Conservation (phyloP, 768 basidiomycete genomes). For the Goffeauzyma gilvescens region DNA sequence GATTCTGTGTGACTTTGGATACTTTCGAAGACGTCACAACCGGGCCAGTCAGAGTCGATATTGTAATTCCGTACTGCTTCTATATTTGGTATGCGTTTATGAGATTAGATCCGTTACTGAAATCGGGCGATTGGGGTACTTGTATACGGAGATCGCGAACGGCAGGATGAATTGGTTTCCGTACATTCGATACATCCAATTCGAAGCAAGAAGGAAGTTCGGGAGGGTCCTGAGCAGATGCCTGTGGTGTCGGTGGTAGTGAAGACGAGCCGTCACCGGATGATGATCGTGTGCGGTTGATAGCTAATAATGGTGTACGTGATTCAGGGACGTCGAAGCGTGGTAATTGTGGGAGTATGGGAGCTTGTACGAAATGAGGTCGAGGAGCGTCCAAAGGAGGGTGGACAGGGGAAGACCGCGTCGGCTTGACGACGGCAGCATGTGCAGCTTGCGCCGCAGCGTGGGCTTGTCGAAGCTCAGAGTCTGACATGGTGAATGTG, state of each 20-base stretch:
- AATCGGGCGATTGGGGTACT: too few relatives aligned
- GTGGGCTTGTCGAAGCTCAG: constrained; percentile 34
- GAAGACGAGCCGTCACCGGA: not conserved
- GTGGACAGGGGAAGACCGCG: not conserved
- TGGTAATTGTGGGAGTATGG: not conserved
- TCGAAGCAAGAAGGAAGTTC: too few relatives aligned
- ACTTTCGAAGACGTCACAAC: too few relatives aligned
- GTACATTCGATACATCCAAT: too few relatives aligned
- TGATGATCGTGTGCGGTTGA: not conserved
- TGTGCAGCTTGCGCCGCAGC: constrained; percentile 24
- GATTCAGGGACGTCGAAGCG: not conserved
- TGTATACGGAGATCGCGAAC: too few relatives aligned
- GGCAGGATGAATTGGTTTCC: too few relatives aligned
- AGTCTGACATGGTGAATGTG: constrained; percentile 45
- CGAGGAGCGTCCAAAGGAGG: not conserved
- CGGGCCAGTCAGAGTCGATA: too few relatives aligned
- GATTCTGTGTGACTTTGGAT: too few relatives aligned
- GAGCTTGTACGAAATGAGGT: not conserved
- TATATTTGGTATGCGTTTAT: too few relatives aligned
- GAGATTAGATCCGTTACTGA: too few relatives aligned
- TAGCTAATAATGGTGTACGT: not conserved
- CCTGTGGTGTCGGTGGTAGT: constrained; percentile 2
- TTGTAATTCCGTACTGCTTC: too few relatives aligned
- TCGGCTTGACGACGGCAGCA: constrained; percentile 8
- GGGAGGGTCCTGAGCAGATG: too few relatives aligned